These are phyloP conservation scores for Cyclotella choctawhatcheeana DNA, from an alignment of 108 stramenopile genomes.

Conservation along the genomic window DNA sequence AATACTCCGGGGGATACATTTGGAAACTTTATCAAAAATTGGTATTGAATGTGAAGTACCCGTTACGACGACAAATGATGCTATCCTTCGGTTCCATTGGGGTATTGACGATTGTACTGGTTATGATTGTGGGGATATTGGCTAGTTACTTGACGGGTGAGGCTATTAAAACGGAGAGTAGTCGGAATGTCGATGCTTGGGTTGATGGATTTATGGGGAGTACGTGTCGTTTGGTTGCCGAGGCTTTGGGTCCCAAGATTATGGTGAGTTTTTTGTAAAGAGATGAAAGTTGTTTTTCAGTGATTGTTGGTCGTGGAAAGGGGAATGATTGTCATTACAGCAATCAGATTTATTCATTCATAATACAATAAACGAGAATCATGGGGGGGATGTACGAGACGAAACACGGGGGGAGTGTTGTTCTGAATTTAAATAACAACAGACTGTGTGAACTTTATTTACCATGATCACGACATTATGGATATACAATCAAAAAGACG, in stretches of 20 bases:
- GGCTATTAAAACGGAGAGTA: constrained; percentile 26
- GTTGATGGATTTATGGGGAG: constrained; percentile 25
- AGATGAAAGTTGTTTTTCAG: too few relatives aligned
- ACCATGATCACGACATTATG: too few relatives aligned
- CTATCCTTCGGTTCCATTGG: constrained; percentile 53
- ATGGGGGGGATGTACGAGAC: too few relatives aligned
- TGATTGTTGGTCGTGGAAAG: too few relatives aligned
- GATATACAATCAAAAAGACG: too few relatives aligned
- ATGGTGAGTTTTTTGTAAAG: constrained; percentile 37
- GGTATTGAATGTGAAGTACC: constrained; percentile 51
- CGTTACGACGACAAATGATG: constrained; percentile 61
- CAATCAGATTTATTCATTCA: too few relatives aligned
- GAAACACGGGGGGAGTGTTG: too few relatives aligned
- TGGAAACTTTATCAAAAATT: background rate
- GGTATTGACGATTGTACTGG: constrained; percentile 41
- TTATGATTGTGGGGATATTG: constrained; percentile 48
- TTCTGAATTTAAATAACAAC: too few relatives aligned
- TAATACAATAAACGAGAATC: too few relatives aligned
- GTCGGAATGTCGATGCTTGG: constrained; percentile 18
- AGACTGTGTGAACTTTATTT: too few relatives aligned
- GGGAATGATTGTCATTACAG: too few relatives aligned
- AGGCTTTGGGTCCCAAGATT: constrained; percentile 31
- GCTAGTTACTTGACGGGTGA: constrained; percentile 34
- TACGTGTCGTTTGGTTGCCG: constrained; percentile 43
- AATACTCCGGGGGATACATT: background rate